phyloP scores from a whole-genome alignment of 129 eudicot species.

The Apium graveolens region DNA sequence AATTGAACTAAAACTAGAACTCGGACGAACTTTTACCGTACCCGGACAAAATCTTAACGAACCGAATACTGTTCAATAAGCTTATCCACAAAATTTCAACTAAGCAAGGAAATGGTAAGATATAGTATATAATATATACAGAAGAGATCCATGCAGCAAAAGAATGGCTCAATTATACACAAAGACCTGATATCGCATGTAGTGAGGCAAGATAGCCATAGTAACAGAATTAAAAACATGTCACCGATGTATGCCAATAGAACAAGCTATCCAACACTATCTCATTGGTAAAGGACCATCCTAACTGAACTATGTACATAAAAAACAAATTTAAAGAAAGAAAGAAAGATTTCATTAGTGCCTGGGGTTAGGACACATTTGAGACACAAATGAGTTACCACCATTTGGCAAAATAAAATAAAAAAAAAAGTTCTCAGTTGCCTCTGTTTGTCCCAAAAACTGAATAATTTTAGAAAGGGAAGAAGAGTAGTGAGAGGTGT shows the following conservation, averaged over 20 bases:
- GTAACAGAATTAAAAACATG: background rate
- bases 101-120: background rate
- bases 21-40: too few species aligned
- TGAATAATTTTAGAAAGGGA: background rate
- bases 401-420: background rate
- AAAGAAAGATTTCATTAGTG: background rate
- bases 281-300: background rate
- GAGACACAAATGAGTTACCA: background rate
- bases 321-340: background rate
- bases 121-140: background rate
- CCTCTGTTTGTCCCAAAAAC: background rate
- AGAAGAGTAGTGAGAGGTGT: slow-evolving; percentile 4
- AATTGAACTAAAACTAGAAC: too few species aligned
- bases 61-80: too few species aligned
- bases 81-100: too few species aligned
- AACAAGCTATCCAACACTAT: background rate
- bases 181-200: background rate
- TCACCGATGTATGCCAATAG: background rate
- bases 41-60: too few species aligned
- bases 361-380: background rate
- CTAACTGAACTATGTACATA: background rate
- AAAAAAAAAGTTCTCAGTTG: background rate
- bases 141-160: background rate
- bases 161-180: background rate
- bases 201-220: too few species aligned